These are phyloP conservation scores for Daldinia loculata DNA, from an alignment of 495 filamentous ascomycete species.

Conservation along the genomic window DNA sequence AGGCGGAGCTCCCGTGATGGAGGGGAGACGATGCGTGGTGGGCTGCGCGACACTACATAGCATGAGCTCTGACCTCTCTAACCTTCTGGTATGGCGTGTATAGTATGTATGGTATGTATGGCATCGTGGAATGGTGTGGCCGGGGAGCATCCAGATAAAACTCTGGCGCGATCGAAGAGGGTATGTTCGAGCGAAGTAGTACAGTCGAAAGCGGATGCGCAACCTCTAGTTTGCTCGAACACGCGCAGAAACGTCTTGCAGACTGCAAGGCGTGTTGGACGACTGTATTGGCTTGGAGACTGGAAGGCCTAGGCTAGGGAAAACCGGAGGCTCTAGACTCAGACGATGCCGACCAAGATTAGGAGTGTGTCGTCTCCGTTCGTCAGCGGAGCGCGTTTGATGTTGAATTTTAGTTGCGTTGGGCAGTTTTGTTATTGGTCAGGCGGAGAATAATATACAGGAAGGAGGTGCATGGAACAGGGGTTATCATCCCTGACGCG, in stretches of 20 bases:
- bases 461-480: constrained; percentile 38
- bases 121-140: constrained; percentile 26
- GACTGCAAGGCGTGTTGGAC: constrained; percentile 13
- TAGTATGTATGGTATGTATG: neutral
- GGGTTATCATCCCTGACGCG: constrained; percentile 39
- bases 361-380: constrained; percentile 44
- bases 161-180: constrained; percentile 41
- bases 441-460: constrained; percentile 41
- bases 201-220: constrained; percentile 17
- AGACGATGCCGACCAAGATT: constrained; percentile 40
- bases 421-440: constrained; percentile 35
- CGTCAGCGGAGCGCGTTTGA: constrained; percentile 44
- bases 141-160: constrained; percentile 39
- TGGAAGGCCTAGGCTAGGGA: neutral
- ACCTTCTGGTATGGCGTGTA: constrained; percentile 33
- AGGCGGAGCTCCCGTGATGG: constrained; percentile 35
- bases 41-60: constrained; percentile 30
- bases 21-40: constrained; percentile 22
- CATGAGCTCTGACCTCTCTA: neutral
- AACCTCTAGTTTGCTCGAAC: constrained; percentile 25
- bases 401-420: constrained; percentile 43
- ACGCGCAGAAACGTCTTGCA: constrained; percentile 11
- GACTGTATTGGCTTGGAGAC: constrained; percentile 19
- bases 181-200: constrained; percentile 33
- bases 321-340: constrained; percentile 26